These are phyloP conservation scores for Dendrobium nobile DNA, from an alignment of 106 monocot species.

Conservation along the genomic window DNA sequence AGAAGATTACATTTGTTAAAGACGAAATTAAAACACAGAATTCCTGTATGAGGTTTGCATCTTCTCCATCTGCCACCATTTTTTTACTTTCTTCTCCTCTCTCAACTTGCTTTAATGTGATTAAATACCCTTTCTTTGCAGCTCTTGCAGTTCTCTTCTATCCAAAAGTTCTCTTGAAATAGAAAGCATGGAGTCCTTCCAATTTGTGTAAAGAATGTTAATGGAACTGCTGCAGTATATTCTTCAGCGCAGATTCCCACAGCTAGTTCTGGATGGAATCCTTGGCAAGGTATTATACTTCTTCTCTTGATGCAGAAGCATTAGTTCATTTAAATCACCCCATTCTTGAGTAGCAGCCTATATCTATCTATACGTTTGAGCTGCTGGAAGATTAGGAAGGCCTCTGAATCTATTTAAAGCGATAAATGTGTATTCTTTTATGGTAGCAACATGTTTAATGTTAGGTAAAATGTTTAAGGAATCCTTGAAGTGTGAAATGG, in stretches of 20 bases:
- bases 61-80: background rate
- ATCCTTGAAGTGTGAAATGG: no score
- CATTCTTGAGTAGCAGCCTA: background rate
- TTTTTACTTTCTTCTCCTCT: background rate
- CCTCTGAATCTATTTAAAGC: background rate
- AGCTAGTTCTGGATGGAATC: background rate
- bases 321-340: background rate
- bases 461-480: no score
- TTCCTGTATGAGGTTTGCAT: constrained; percentile 27
- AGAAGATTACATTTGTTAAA: constrained; percentile 44
- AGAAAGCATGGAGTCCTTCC: background rate
- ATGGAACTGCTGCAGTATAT: background rate
- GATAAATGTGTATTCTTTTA: background rate
- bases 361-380: background rate
- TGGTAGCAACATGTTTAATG: background rate
- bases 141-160: background rate
- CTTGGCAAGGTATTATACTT: background rate
- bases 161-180: background rate
- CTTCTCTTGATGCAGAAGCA: background rate
- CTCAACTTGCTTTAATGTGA: background rate
- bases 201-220: background rate
- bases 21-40: constrained; percentile 33
- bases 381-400: background rate
- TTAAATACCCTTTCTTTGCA: background rate
- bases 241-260: background rate